Percentiles rank a stretch among this genome's conserved stretches.
phyloP scores from a whole-genome alignment of 2,329 filamentous ascomycete genomes.

The Hortaea sp. region DNA sequence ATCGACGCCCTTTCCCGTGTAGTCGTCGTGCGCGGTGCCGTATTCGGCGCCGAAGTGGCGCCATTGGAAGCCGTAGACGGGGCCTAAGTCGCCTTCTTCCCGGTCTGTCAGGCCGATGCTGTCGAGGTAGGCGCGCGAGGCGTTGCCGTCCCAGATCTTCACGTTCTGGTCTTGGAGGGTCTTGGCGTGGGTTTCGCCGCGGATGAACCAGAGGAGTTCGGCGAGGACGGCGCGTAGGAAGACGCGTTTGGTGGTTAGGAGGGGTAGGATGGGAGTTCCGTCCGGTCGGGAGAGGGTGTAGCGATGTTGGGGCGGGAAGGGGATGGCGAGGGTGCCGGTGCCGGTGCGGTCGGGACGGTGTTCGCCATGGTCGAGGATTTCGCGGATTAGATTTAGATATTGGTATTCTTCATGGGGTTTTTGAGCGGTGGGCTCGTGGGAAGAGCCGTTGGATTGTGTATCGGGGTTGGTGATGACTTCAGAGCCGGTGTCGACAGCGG shows the following conservation, averaged over 20 bases:
- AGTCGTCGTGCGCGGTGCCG: slow-evolving; percentile 66
- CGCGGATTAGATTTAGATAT: slow-evolving; percentile 79
- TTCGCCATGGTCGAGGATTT: slow-evolving; percentile 75
- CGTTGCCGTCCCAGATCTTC: slow-evolving; percentile 98
- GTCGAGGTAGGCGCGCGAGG: slow-evolving; percentile 82
- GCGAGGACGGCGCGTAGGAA: slow-evolving; percentile 82
- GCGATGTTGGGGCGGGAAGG: slow-evolving; percentile 75
- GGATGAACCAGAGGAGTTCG: slow-evolving; percentile 93
- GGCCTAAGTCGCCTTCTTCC: slow-evolving; percentile 79
- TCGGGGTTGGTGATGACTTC: slow-evolving; percentile 7
- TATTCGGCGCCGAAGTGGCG: slow-evolving; percentile 94
- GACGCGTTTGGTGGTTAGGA: slow-evolving; percentile 95
- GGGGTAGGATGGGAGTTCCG: slow-evolving; percentile 63
- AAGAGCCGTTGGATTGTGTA: not conserved
- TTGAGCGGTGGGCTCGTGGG: slow-evolving; percentile 7
- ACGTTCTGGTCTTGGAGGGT: slow-evolving; percentile 70
- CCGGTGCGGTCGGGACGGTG: slow-evolving; percentile 88
- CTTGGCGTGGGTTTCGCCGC: slow-evolving; percentile 69
- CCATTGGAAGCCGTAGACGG: slow-evolving; percentile 98
- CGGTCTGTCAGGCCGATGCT: slow-evolving; percentile 70
- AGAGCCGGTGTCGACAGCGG: slow-evolving; percentile 21
- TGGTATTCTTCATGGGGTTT: slow-evolving; percentile 74
- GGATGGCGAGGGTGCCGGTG: slow-evolving; percentile 83
- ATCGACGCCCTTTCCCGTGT: slow-evolving; percentile 80
- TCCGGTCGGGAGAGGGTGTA: slow-evolving; percentile 63